Evolutionary conservation across 257 asterid genomes (phyloP).

Genomic region (Solanum etuberosum): DNA sequence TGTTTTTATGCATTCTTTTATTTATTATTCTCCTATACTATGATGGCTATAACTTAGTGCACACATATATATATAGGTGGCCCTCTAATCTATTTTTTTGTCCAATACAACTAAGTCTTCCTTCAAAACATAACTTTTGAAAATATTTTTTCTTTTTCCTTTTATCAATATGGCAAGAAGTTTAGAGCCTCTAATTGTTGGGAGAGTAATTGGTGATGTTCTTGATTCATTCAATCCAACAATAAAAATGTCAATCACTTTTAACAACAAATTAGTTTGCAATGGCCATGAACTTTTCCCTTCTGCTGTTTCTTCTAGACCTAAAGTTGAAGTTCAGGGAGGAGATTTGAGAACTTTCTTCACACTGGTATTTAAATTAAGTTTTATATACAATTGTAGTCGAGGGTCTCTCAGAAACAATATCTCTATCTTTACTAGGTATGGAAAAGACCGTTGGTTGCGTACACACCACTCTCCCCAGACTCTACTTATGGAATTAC

Average conservation of each 20-base stretch:
- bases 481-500: not conserved
- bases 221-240: slow-evolving; percentile 44
- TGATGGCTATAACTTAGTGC: not conserved
- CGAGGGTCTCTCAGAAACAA: not conserved
- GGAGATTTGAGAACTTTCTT: slow-evolving; percentile 65
- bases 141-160: not conserved
- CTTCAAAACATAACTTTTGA: not conserved
- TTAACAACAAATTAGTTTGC: slow-evolving; percentile 39
- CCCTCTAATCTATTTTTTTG: not conserved
- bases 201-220: slow-evolving; percentile 82
- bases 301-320: slow-evolving; percentile 38
- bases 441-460: not conserved
- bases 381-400: not conserved
- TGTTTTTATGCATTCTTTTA: not conserved
- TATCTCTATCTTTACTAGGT: not conserved
- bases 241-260: slow-evolving; percentile 28
- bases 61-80: not conserved
- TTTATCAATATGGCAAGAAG: slow-evolving; percentile 15
- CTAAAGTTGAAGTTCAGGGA: slow-evolving; percentile 49
- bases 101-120: not conserved
- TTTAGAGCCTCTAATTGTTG: slow-evolving; percentile 53
- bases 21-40: not conserved
- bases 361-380: slow-evolving; percentile 27
- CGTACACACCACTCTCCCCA: not conserved
- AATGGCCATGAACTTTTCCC: slow-evolving; percentile 75